Evolutionary conservation across 2,329 filamentous ascomycete genomes (phyloP).

Genomic region (Coleophoma cylindrospora): DNA sequence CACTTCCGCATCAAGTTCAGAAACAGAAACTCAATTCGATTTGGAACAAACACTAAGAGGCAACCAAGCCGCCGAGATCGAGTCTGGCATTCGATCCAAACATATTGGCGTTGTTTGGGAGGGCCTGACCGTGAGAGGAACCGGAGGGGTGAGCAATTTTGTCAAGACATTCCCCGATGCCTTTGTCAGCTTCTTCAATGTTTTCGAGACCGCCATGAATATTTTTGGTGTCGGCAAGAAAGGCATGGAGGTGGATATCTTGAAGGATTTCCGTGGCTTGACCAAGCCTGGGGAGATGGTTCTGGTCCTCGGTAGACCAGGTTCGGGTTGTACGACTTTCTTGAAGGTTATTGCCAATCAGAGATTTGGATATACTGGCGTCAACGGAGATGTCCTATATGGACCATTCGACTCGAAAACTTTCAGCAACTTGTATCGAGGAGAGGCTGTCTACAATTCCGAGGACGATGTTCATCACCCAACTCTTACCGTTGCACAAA

Average conservation of each 20-base stretch:
- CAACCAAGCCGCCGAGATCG: constrained; percentile 63
- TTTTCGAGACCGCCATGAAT: constrained; percentile 58
- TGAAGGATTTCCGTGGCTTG: constrained; percentile 67
- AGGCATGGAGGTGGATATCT: constrained; percentile 65
- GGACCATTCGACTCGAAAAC: constrained; percentile 67
- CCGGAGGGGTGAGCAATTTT: constrained; percentile 68
- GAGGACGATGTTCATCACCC: constrained; percentile 82
- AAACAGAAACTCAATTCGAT: constrained; percentile 59
- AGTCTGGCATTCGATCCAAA: constrained; percentile 77
- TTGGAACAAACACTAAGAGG: constrained; percentile 71
- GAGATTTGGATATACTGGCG: constrained; percentile 51
- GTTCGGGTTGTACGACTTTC: constrained; percentile 47
- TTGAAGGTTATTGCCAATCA: constrained; percentile 49
- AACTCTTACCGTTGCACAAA: constrained; percentile 83
- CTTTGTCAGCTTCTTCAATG: constrained; percentile 66
- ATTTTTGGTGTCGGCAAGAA: constrained; percentile 63
- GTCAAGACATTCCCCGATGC: constrained; percentile 72
- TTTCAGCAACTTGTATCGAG: constrained; percentile 67
- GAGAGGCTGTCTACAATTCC: constrained; percentile 81
- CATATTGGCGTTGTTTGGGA: constrained; percentile 79
- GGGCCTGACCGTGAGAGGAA: constrained; percentile 67
- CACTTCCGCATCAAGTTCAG: constrained; percentile 37
- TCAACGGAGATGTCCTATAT: constrained; percentile 70
- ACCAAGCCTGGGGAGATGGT: constrained; percentile 81
- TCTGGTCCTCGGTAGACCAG: constrained; percentile 25